These are phyloP conservation scores for Penicillium pancosmium DNA, from an alignment of 495 filamentous ascomycete species.

Conservation along the genomic window DNA sequence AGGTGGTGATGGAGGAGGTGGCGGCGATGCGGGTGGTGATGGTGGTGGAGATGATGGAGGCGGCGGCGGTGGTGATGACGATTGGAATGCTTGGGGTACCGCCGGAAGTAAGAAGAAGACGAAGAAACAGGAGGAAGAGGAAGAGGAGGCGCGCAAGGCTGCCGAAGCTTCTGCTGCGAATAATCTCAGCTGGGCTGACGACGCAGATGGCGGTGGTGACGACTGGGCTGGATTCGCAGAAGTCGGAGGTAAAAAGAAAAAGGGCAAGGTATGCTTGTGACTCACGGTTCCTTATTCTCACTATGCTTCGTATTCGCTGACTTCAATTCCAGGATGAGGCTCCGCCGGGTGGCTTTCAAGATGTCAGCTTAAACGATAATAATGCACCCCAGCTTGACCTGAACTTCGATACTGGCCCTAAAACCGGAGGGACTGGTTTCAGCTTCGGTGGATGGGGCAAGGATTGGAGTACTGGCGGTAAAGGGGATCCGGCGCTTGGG, in stretches of 20 bases:
- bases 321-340: constrained; percentile 24
- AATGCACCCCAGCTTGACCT: constrained; percentile 49
- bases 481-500: constrained; percentile 35
- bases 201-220: constrained; percentile 33
- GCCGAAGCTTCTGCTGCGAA: constrained; percentile 39
- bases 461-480: constrained; percentile 41
- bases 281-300: too few species aligned
- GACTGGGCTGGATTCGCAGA: constrained; percentile 39
- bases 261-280: constrained; percentile 45
- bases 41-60: constrained; percentile 30
- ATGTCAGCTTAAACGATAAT: constrained; percentile 46
- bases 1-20: constrained; percentile 36
- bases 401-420: constrained; percentile 41
- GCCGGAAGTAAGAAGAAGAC: constrained; percentile 45
- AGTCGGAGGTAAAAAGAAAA: constrained; percentile 48
- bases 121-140: constrained; percentile 38
- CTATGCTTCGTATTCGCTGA: background rate
- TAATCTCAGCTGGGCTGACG: constrained; percentile 50
- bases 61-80: constrained; percentile 34
- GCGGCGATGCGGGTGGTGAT: constrained; percentile 38
- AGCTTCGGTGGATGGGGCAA: constrained; percentile 51
- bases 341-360: constrained; percentile 43
- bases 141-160: constrained; percentile 39
- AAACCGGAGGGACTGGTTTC: constrained; percentile 37
- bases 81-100: constrained; percentile 44